A percentile compares a stretch with the other conserved stretches of the same genome.
phyloP scores from a whole-genome alignment of 371 early-diverging fungal species.

The Actinomortierella wolfii region DNA sequence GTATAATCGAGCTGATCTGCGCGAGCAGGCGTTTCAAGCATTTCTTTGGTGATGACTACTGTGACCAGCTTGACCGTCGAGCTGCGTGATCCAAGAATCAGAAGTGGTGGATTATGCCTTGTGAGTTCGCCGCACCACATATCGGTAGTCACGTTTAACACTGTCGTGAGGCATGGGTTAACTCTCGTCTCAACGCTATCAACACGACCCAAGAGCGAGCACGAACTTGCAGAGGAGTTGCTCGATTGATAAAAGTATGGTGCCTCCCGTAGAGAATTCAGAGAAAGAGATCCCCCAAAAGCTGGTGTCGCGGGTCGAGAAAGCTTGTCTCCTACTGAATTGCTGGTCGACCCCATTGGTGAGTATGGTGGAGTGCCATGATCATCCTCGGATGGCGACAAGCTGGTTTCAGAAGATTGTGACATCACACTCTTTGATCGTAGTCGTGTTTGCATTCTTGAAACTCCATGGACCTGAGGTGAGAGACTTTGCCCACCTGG shows the following conservation, averaged over 20 bases:
- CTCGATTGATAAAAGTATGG: slow-evolving; percentile 7
- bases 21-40: slow-evolving; percentile 49
- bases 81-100: slow-evolving; percentile 33
- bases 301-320: slow-evolving; percentile 10
- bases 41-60: slow-evolving; percentile 33
- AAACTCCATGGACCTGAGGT: neutral
- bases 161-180: slow-evolving; percentile 26
- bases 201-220: neutral
- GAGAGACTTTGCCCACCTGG: too few species aligned
- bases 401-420: neutral
- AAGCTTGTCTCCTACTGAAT: slow-evolving; percentile 1
- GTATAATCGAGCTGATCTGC: slow-evolving; percentile 12
- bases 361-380: slow-evolving; percentile 2
- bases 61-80: slow-evolving; percentile 37
- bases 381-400: neutral
- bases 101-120: slow-evolving; percentile 27
- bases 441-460: slow-evolving; percentile 2
- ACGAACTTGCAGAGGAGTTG: neutral
- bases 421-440: slow-evolving; percentile 2
- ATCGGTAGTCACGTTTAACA: slow-evolving; percentile 25
- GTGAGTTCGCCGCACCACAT: slow-evolving; percentile 42
- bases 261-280: neutral
- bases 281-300: neutral
- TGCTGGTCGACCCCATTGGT: neutral
- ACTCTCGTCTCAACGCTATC: slow-evolving; percentile 19